Evolutionary conservation across 2,329 filamentous ascomycete genomes (phyloP), one percentile per base, ranked within the genome.

Genomic region (Trichoderma oligosporum): DNA sequence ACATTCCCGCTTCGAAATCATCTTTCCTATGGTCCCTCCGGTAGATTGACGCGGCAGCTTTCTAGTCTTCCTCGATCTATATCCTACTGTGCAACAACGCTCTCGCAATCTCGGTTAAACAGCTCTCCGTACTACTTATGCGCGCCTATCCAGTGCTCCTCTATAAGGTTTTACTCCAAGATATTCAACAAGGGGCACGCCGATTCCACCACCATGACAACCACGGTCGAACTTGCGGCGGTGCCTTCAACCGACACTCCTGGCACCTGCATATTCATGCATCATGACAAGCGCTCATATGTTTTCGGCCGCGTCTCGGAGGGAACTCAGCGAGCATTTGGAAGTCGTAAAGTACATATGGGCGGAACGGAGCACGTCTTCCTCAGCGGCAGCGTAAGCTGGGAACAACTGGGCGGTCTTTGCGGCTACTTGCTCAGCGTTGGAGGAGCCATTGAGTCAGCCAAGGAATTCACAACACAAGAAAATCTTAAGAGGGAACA

Each of bases 161-260:
- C 56, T 9, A 2, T 27, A 33, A 76, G 56, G 53, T 20, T 55
- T 20, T 46, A 58, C 20, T 24, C 41, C 1, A 54, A 16, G 29
- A 27, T 48, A 14, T 33, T 44, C 18, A 47, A 48, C 11, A 53
- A 27, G 7, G n/a, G 6, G 7, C 44, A 49, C 52, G 12, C 18
- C 46, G 58, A 60, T 38, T 25, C 58, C 16, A 59, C 53, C 56
- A 70, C 63, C 61, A 96, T 96, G 92, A 80, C 85, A 64, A 87
- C 81, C 68, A 84, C 78, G 65, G 78, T 92, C 57, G 86, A 95
- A 70, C 75, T 97, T 65, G 71, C 93, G 61, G 88, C 86, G 16
- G 88, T 88, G 59, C 93, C 93, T 12, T 94, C 93, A 63, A 87
- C 87, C 59, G 94, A 99, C 73, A 96, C 91, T 18, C 83, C 86